A percentile compares a stretch with the other conserved stretches of the same genome.
These are phyloP conservation scores for Candida andamanensis DNA, from an alignment of 805 yeast genomes.

Conservation along the genomic window DNA sequence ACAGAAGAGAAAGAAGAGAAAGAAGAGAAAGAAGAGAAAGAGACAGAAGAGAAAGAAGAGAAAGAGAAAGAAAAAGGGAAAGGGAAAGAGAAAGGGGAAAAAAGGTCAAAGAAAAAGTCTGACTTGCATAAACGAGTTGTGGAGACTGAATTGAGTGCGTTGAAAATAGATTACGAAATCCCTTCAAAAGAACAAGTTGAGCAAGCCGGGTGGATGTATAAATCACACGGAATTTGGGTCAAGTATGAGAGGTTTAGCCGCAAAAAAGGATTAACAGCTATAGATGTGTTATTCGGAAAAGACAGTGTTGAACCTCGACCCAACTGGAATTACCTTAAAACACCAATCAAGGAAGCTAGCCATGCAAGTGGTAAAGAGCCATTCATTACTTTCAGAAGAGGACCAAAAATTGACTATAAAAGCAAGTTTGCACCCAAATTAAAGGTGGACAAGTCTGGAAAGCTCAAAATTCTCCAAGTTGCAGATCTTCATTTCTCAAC, in stretches of 20 bases:
- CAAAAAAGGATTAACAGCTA: constrained; percentile 43
- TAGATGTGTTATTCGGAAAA: constrained; percentile 68
- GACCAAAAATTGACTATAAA: constrained; percentile 26
- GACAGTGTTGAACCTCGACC: constrained; percentile 76
- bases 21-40: background rate
- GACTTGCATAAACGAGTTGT: constrained; percentile 5
- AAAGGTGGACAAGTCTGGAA: constrained; percentile 37
- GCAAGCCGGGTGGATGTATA: constrained; percentile 43
- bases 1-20: constrained; percentile 2
- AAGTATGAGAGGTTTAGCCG: constrained; percentile 41
- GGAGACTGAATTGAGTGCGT: constrained; percentile 4
- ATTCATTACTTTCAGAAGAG: constrained; percentile 31
- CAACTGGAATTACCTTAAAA: constrained; percentile 49
- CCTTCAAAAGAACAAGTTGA: constrained; percentile 35
- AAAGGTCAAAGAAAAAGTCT: constrained; percentile 5
- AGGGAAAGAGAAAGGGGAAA: constrained; percentile 2
- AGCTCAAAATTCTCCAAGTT: constrained; percentile 77
- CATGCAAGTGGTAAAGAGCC: constrained; percentile 17
- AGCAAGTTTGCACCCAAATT: constrained; percentile 25
- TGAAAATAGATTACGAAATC: constrained; percentile 12
- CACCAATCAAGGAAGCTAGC: constrained; percentile 18
- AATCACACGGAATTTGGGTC: constrained; percentile 55
- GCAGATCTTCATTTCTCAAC: constrained; percentile 93
- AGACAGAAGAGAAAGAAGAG: background rate
- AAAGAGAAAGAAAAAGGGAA: background rate